A percentile compares a stretch with the other conserved stretches of the same genome.
phyloP scores from a whole-genome alignment of 768 basidiomycete genomes.

The Termitomyces titanicus region DNA sequence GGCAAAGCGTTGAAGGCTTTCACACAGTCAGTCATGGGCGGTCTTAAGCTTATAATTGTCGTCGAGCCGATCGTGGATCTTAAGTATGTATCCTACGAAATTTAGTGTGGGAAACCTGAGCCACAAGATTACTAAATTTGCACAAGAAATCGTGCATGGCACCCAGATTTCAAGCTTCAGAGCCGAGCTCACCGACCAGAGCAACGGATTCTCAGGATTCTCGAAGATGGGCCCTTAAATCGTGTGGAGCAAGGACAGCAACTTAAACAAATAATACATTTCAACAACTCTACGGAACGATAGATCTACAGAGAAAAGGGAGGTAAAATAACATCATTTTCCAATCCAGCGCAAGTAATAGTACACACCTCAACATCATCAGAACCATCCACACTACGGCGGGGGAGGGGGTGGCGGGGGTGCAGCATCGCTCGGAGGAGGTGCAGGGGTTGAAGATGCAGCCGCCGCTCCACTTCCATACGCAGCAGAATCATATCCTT shows the following conservation, averaged over 20 bases:
- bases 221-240: background rate
- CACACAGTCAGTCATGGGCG: slow-evolving; percentile 7
- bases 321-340: background rate
- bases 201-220: no score
- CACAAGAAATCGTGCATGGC: no score
- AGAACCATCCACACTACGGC: background rate
- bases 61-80: no score
- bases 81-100: no score
- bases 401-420: slow-evolving; percentile 1
- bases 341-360: background rate
- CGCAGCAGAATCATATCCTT: slow-evolving; percentile 39
- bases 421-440: slow-evolving; percentile 20
- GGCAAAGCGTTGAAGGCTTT: slow-evolving; percentile 23
- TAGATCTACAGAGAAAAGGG: slow-evolving; percentile 2
- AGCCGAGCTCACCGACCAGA: no score
- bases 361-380: background rate
- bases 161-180: background rate
- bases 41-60: background rate
- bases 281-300: slow-evolving; percentile 2
- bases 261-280: slow-evolving; percentile 4
- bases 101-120: no score
- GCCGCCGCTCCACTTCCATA: slow-evolving; percentile 13
- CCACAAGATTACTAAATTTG: no score
- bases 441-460: slow-evolving; percentile 24
- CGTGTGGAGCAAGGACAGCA: background rate